These are phyloP conservation scores for Sporothrix pseudoabietina DNA, from an alignment of 2,329 filamentous ascomycete species.

Conservation along the genomic window DNA sequence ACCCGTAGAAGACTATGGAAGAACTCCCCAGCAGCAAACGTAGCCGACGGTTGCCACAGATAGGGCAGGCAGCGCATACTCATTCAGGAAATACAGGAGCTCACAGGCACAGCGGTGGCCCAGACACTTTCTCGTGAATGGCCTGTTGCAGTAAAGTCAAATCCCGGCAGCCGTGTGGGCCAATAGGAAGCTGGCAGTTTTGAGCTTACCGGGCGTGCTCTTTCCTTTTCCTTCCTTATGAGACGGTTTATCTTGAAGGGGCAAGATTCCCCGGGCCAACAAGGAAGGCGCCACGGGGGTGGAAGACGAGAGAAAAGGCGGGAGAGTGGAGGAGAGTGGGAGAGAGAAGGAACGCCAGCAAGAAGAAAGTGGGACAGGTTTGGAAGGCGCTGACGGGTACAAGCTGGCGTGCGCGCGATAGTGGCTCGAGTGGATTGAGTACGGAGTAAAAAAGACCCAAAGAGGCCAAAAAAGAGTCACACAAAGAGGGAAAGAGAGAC, in stretches of 20 bases:
- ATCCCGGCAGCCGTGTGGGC: slow-evolving; percentile 29
- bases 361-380: not conserved
- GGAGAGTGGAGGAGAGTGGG: slow-evolving; percentile 2
- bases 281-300: slow-evolving; percentile 12
- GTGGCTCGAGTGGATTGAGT: slow-evolving; percentile 17
- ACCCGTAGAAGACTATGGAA: slow-evolving; percentile 23
- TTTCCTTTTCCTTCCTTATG: slow-evolving; percentile 24
- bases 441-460: slow-evolving; percentile 7
- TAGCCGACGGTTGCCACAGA: slow-evolving; percentile 18
- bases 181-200: slow-evolving; percentile 25
- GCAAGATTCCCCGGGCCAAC: slow-evolving; percentile 28
- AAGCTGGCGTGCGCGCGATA: slow-evolving; percentile 23
- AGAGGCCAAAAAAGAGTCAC: slow-evolving; percentile 13
- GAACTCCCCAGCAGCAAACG: not conserved
- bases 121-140: slow-evolving; percentile 22
- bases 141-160: slow-evolving; percentile 21
- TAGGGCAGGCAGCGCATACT: slow-evolving; percentile 23
- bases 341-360: not conserved
- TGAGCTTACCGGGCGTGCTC: slow-evolving; percentile 27
- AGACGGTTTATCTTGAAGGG: slow-evolving; percentile 24
- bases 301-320: slow-evolving; percentile 21
- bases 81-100: not conserved
- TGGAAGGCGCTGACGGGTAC: slow-evolving; percentile 20
- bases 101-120: not conserved
- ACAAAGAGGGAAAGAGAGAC: slow-evolving; percentile 16